These are phyloP conservation scores for Boletellus emodensis DNA, from an alignment of 768 basidiomycete species.

Conservation along the genomic window DNA sequence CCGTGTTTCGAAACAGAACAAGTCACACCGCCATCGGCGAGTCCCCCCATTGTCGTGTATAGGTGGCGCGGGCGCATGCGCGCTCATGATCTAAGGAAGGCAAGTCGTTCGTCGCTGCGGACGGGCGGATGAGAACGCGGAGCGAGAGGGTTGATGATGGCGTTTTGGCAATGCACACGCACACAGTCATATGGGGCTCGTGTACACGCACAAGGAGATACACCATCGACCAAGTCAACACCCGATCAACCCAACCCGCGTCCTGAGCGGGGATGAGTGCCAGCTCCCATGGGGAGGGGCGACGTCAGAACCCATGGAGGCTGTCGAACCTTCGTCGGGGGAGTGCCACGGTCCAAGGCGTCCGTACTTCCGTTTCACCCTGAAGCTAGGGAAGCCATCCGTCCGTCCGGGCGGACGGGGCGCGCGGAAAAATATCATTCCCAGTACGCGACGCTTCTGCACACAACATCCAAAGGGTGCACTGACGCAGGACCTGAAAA, in stretches of 20 bases:
- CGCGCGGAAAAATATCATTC: conserved; percentile 1
- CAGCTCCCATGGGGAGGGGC: too few relatives aligned
- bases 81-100: neutral
- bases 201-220: too few relatives aligned
- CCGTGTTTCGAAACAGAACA: neutral
- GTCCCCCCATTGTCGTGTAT: neutral
- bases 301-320: neutral
- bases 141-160: too few relatives aligned
- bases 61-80: neutral
- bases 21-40: neutral
- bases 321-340: neutral
- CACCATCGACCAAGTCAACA: too few relatives aligned
- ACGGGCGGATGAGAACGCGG: neutral
- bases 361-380: neutral
- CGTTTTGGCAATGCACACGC: too few relatives aligned
- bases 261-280: neutral
- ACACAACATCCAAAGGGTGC: neutral
- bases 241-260: neutral
- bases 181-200: too few relatives aligned
- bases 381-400: too few relatives aligned
- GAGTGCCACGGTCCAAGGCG: neutral
- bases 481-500: neutral
- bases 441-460: neutral
- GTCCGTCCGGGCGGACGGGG: neutral
- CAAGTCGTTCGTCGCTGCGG: neutral